phyloP scores from a whole-genome alignment of 441 rosid species.

The Adansonia rubrostipa region DNA sequence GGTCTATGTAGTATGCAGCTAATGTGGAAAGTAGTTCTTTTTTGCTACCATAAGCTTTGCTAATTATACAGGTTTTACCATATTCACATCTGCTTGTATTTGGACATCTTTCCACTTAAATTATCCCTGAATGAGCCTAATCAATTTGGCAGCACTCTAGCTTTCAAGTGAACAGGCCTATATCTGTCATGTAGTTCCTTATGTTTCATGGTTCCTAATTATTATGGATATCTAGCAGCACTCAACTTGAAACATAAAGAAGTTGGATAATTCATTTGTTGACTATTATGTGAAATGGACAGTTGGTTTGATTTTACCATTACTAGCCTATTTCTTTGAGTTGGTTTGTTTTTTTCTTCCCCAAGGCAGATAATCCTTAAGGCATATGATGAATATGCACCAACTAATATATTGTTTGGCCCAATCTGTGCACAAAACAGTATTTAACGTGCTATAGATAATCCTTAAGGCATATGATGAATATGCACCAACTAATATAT shows the following conservation, averaged over 20 bases:
- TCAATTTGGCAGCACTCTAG: background rate
- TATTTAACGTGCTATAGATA: background rate
- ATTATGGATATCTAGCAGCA: background rate
- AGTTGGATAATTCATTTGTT: background rate
- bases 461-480: background rate
- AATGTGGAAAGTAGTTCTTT: background rate
- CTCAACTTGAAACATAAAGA: background rate
- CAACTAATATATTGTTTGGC: background rate
- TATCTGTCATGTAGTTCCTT: background rate
- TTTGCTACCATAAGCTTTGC: background rate
- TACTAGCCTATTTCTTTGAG: background rate
- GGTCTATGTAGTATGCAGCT: background rate
- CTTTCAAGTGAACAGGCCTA: background rate
- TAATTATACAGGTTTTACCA: background rate
- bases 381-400: background rate
- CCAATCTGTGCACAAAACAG: background rate
- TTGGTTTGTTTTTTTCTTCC: background rate
- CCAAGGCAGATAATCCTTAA: background rate
- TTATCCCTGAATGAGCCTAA: background rate
- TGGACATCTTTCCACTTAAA: background rate
- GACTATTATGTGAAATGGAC: background rate
- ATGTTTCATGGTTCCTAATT: background rate
- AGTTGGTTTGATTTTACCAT: background rate
- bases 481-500: background rate
- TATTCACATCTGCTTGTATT: background rate